Base-by-base conservation (phyloP, 1,284 basidiomycete species). In the Agaricales sp. region DNA sequence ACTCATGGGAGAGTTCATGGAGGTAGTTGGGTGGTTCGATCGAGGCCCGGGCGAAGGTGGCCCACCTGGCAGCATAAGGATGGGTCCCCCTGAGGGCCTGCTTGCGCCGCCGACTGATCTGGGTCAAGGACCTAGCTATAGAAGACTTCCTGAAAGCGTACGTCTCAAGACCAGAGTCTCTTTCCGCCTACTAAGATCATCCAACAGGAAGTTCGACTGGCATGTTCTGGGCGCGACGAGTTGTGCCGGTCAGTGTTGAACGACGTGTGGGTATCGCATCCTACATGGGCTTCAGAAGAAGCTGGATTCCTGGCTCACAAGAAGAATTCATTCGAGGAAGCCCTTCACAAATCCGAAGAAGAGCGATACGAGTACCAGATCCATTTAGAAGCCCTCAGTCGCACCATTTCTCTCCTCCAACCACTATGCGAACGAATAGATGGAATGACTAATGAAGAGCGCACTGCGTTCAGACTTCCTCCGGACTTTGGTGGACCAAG, bases 281-380 rank as follows among this genome's bases (percentile, higher is more conserved):
- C 95, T 1, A 95, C 92, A 0, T 97, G 92, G 92, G 92, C 91
- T 16, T 97, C 95, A 53, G 96, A 98, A 59, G 92, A 96, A 57
- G 80, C 89, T 1, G 91, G 90, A 1, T 98, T 98, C 68, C 80
- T 92, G 51, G 80, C 94, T 3, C 92, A 97, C 68, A 95, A 95
- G 75, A 98, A 98, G 73, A 99, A 97, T 64, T 78, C 83, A 2
- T 98, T 91, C 64, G 96, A 99, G 67, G 94, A 98, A 60, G 90
- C 91, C 0, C 75, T 99, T 50, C 94, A 99, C 70, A 91, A 91
- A 64, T 88, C 90, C 57, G 96, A 99, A 65, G 96, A 99, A 64
- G 96, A 99, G 65, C 82, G 96, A 21, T 92, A 98, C 69, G 96
- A 99, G 67, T 99, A 94, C 66, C 93, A 97, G 61, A 95, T 96